Evolutionary conservation across 73 alveolate species (phyloP).

Genomic region (Uronychia setigera): DNA sequence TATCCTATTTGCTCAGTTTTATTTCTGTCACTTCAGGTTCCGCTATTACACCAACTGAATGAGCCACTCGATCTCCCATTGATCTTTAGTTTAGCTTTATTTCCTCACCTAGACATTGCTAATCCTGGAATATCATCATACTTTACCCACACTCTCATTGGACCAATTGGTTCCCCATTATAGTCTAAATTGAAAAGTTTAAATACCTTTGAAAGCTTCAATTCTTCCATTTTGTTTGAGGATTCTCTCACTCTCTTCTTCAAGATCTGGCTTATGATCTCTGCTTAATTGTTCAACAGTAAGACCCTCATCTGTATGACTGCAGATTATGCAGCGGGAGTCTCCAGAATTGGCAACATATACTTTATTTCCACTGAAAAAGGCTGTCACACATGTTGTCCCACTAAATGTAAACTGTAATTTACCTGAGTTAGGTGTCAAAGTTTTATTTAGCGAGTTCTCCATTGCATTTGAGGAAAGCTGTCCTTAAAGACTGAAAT

Average conservation of each 20-base stretch:
- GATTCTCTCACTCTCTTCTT: constrained; percentile 89
- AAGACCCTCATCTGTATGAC: not conserved
- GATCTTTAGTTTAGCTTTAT: constrained; percentile 9
- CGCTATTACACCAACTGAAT: constrained; percentile 67
- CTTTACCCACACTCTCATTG: constrained; percentile 72
- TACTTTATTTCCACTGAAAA: constrained; percentile 56
- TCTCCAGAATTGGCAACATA: constrained; percentile 88
- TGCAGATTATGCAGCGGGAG: constrained; percentile 63
- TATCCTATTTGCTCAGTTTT: constrained; percentile 4
- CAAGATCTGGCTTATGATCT: constrained; percentile 96
- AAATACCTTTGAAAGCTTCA: constrained; percentile 85
- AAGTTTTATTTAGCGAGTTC: constrained; percentile 26
- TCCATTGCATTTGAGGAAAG: constrained; percentile 5
- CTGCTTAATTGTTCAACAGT: constrained; percentile 37
- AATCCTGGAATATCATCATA: constrained; percentile 72
- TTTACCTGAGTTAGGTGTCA: constrained; percentile 23
- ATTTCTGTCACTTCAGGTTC: constrained; percentile 58
- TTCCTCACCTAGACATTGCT: constrained; percentile 74
- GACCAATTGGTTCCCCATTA: constrained; percentile 62
- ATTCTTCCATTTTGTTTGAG: constrained; percentile 89
- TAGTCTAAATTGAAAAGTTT: constrained; percentile 8
- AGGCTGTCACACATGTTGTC: constrained; percentile 58
- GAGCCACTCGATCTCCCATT: constrained; percentile 78
- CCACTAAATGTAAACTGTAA: constrained; percentile 18
- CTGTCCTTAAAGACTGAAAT: not conserved